Conservation (phyloP, 2,329 filamentous ascomycete genomes). For the Fusarium dlaminii region DNA sequence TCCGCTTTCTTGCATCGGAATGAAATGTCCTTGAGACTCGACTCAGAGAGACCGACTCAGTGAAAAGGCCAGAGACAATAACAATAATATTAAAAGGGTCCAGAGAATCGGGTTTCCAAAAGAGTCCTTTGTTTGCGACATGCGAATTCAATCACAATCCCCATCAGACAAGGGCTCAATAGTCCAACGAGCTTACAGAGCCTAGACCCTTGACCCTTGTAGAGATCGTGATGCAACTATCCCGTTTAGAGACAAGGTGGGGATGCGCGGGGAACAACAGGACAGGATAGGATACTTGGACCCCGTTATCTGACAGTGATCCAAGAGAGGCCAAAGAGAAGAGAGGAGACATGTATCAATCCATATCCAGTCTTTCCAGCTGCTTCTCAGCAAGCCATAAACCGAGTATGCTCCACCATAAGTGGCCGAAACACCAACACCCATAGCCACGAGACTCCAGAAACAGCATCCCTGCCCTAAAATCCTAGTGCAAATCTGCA, state of each 20-base stretch:
- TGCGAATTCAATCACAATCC: not conserved
- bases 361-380: conserved; percentile 5
- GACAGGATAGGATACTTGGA: not conserved
- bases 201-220: conserved; percentile 16
- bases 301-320: conserved; percentile 6
- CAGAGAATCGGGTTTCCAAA: not conserved
- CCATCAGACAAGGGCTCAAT: not conserved
- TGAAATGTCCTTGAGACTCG: not conserved
- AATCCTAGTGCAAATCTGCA: conserved; percentile 22
- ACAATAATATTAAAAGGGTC: not conserved
- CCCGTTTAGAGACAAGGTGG: conserved; percentile 1
- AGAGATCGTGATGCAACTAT: conserved; percentile 1
- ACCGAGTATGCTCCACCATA: not conserved
- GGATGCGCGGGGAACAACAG: not conserved
- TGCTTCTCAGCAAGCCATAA: conserved; percentile 1
- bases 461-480: not conserved
- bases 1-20: conserved; percentile 5
- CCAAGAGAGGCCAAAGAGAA: not conserved
- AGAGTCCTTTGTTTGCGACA: not conserved
- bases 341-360: not conserved
- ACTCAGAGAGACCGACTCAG: not conserved
- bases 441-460: not conserved
- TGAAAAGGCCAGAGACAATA: not conserved
- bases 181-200: not conserved
- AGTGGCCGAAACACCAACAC: not conserved